Evolutionary conservation across 768 basidiomycete species (phyloP), one percentile per base, ranked within the genome.

Genomic region (Suillus sp.): DNA sequence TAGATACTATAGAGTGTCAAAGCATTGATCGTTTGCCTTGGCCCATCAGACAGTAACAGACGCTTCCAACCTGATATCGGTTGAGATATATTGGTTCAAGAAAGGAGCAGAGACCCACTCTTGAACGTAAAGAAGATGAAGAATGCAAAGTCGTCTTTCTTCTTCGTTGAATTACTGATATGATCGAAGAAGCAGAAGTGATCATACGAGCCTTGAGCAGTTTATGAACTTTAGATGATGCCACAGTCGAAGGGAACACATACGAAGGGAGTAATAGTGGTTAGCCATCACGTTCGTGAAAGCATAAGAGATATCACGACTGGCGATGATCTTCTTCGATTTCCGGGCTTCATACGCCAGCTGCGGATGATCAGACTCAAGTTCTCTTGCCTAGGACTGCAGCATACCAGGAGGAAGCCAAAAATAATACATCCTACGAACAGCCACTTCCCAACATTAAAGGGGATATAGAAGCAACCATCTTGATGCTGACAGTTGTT

Each of bases 61-160:
- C 89, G 87, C 77, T 94, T 94, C 92, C 92, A 94, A 72, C 87
- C 91, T 92, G 20, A 65, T 27, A 69, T 60, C 34, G 11, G 50
- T 53, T 53, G 42, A 32, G 45, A 14, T 45, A 16, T 45, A 60
- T 18, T 50, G 38, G 37, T n/a, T 54, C 22, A 7, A 65, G 22
- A 57, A 14, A 25, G 38, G 53, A 50, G 18, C 20, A 58, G 20
- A 8, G 22, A 80, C 88, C 60, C 65, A 93, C 96, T 96, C 83
- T 99, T 99, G 85, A 99, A 99, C 1, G 91, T 92, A 78, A 99
- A 99, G 86, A 99, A 99, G 72, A 99, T 86, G 77, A 97, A 99
- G 83, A 99, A 99, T 38, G 96, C 96, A 77, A 99, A 95, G 72
- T 97, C 94, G 73, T 99, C 97, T 76, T 91, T 95, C 65, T 87